phyloP scores from a whole-genome alignment of 2,329 filamentous ascomycete genomes.

The Alternaria conjuncta region DNA sequence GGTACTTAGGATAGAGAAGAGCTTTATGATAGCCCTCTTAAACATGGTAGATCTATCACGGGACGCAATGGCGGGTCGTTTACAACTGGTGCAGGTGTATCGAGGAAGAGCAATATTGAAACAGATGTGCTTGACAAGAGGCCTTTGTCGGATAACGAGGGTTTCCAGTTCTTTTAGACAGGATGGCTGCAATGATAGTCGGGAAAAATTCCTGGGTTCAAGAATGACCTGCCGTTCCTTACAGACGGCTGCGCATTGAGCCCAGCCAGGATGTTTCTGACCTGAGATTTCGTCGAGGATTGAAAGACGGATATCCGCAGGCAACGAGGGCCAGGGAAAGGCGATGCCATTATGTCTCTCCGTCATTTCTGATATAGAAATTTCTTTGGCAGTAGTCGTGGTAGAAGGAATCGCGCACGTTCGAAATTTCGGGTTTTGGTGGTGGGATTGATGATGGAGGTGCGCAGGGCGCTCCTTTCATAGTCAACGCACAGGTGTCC shows the following conservation, averaged over 20 bases:
- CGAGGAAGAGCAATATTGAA: conserved; percentile 27
- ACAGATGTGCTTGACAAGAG: conserved; percentile 29
- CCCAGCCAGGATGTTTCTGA: conserved; percentile 26
- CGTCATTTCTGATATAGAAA: background rate
- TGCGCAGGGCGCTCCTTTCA: background rate
- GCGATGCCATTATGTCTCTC: conserved; percentile 15
- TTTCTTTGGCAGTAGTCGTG: background rate
- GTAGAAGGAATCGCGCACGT: background rate
- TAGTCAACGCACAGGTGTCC: background rate
- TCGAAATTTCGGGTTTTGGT: background rate
- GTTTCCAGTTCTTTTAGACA: conserved; percentile 23
- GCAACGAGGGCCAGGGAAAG: conserved; percentile 23
- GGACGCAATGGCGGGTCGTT: conserved; percentile 14
- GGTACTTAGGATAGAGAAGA: conserved; percentile 29
- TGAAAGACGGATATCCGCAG: conserved; percentile 26
- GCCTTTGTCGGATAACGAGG: conserved; percentile 27
- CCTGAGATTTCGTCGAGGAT: conserved; percentile 23
- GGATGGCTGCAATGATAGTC: conserved; percentile 23
- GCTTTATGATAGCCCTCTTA: conserved; percentile 21
- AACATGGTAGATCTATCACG: conserved; percentile 19
- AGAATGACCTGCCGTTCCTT: conserved; percentile 27
- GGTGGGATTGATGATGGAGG: background rate
- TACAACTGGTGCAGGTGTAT: conserved; percentile 24
- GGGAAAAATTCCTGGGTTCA: conserved; percentile 27
- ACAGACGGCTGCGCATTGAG: conserved; percentile 25